Conservation (phyloP, 2,329 filamentous ascomycete species). For the Amauroascus niger region DNA sequence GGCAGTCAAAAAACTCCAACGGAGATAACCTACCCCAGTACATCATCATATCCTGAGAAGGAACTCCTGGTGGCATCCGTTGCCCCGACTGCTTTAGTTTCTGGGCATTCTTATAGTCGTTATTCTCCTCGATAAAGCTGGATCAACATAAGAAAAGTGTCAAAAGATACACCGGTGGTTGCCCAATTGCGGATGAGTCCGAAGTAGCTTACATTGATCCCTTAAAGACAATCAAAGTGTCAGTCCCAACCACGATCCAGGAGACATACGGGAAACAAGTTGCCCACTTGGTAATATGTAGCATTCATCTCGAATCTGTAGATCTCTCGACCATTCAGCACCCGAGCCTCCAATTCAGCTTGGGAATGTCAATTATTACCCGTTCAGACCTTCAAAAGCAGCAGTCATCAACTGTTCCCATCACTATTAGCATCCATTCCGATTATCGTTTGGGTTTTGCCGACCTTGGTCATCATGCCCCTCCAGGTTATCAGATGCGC, state of each 20-base stretch:
- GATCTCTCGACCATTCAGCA: constrained; percentile 1
- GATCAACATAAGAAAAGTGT: background rate
- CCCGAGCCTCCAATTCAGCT: constrained; percentile 2
- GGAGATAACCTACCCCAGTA: constrained; percentile 62
- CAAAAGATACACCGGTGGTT: background rate
- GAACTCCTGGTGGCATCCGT: constrained; percentile 43
- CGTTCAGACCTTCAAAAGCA: constrained; percentile 68
- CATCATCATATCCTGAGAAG: constrained; percentile 71
- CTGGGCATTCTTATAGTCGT: constrained; percentile 58
- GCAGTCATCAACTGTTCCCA: constrained; percentile 49
- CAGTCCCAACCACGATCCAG: constrained; percentile 3
- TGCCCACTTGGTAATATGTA: constrained; percentile 68
- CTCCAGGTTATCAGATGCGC: constrained; percentile 85
- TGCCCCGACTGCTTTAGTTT: constrained; percentile 49
- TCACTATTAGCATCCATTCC: background rate
- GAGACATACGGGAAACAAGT: background rate
- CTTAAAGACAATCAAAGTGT: constrained; percentile 30
- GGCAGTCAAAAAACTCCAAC: background rate
- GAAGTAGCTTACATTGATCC: constrained; percentile 44
- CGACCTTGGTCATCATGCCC: constrained; percentile 96
- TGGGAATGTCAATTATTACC: constrained; percentile 42
- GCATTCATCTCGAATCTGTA: constrained; percentile 90
- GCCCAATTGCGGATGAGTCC: constrained; percentile 16
- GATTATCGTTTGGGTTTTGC: constrained; percentile 12
- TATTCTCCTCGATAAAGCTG: constrained; percentile 89